Evolutionary conservation across 2,329 filamentous ascomycete genomes (phyloP), one percentile per base, ranked within the genome.

Genomic region (Sporothrix globosa): DNA sequence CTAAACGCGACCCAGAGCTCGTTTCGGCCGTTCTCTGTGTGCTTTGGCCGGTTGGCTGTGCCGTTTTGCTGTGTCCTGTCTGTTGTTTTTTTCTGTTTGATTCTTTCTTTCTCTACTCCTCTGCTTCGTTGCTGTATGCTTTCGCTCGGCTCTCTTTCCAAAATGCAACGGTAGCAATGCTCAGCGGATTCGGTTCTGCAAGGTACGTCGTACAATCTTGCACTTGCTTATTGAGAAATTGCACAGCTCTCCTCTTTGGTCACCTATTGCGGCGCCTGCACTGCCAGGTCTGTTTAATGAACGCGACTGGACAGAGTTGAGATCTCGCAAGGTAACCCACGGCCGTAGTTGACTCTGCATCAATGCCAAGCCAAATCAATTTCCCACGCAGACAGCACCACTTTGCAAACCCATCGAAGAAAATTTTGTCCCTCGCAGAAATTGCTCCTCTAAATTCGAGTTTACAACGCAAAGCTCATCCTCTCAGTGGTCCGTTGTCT

Each of bases 151-250:
- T 67, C 30, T n/a, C n/a, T 27, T 9, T 52, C 63, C 46, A 67
- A 17, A 67, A 53, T 67, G 63, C 27, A 53, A 67, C 63, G 48
- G 63, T 65, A 27, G 39, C 63, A 53, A 46, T 30, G 63, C 50
- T 54, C 34, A n/a, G 50, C 39, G 65, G 44, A 41, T 24, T 53
- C 63, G 63, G 63, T 41, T 67, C 27, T 53, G n/a, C 27, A 9
- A 44, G 48, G 41, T 44, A 13, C 41, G 14, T 14, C 10, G 11
- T 50, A 13, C 58, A 46, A 9, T 39, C 34, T 61, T 41, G n/a
- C 53, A 44, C 56, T 60, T 30, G 39, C 39, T 41, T 9, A 44
- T 44, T 10, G 41, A 17, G 1, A 44, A 24, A n/a, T 7, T 52
- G 11, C 17, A 10, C 27, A 52, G 17, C 44, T 34, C 21, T 39